Base-by-base conservation (phyloP, 768 basidiomycete genomes). In the Termitomyces sp. region DNA sequence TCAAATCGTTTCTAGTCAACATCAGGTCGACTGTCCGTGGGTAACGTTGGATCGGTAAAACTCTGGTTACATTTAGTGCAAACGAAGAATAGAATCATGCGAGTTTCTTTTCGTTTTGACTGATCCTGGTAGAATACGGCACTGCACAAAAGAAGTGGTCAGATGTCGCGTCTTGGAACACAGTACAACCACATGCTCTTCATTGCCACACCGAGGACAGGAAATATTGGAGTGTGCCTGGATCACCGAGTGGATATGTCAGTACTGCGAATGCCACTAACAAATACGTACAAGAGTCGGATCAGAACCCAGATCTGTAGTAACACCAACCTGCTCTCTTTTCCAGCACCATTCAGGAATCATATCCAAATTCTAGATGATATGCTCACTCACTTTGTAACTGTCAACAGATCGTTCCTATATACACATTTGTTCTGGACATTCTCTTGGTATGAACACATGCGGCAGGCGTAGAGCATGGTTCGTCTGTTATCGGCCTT, bases 101-200 rank as follows among this genome's bases (percentile, higher is more conserved):
- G 82, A 1, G 96, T 98, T 68, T 96, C 93, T 64, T 92, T 93
- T 54, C 96, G 87, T 68, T 96, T 95, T 17, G 94, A 97, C 69
- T 98, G 96, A 71, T 98, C 96, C 71, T 98, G 96, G 70, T 89
- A 98, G 67, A 91, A 84, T 5, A 98, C 95, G 50, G 92, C 84
- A 66, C 95, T 98, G 65, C n/a, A 60, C 15, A 51, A 15, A 37
- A 50, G 55, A 53, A 28, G 48, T 57, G 40, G 52, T 42, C 37
- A 46, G 41, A 47, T 41, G 31, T 43, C 19, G 17, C 37, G 50
- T 37, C 40, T 46, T 21, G 31, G 17, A 42, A 30, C 26, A 38
- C 6, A 28, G 54, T 42, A 38, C 10, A 41, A 38, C 8, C 19
- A 50, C 88, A 63, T 67, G 94, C 92, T 94, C 91, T 63, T 89